Conservation (phyloP, 2,329 filamentous ascomycete species). For the Botrytis tulipae region DNA sequence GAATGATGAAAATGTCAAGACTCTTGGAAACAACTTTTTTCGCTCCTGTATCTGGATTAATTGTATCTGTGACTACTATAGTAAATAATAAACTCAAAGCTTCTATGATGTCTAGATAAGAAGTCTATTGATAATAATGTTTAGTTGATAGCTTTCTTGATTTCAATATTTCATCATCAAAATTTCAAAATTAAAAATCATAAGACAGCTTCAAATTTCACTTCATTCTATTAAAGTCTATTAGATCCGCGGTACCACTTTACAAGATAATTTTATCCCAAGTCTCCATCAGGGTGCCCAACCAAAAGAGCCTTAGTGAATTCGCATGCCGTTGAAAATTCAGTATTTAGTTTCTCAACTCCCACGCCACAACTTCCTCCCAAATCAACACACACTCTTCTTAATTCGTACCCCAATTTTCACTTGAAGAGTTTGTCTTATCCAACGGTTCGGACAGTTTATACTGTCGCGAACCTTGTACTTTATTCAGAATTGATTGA, state of each 20-base stretch:
- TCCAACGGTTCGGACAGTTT: neutral
- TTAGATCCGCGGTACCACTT: neutral
- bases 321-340: neutral
- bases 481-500: neutral
- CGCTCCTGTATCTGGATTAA: neutral
- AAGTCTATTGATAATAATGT: neutral
- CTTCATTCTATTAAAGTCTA: neutral
- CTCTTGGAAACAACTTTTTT: neutral
- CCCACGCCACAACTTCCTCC: neutral
- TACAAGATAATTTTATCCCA: rapidly evolving
- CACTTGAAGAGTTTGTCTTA: neutral
- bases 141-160: neutral
- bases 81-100: no score
- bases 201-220: neutral
- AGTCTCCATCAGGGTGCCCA: neutral
- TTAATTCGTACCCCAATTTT: neutral
- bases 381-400: neutral
- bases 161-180: neutral
- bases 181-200: no score
- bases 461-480: neutral
- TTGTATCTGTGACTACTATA: neutral
- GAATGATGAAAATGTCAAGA: neutral
- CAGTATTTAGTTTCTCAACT: neutral
- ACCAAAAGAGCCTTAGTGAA: neutral
- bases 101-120: neutral